phyloP scores from a whole-genome alignment of 1,284 basidiomycete genomes.

The Melampsora medusae region DNA sequence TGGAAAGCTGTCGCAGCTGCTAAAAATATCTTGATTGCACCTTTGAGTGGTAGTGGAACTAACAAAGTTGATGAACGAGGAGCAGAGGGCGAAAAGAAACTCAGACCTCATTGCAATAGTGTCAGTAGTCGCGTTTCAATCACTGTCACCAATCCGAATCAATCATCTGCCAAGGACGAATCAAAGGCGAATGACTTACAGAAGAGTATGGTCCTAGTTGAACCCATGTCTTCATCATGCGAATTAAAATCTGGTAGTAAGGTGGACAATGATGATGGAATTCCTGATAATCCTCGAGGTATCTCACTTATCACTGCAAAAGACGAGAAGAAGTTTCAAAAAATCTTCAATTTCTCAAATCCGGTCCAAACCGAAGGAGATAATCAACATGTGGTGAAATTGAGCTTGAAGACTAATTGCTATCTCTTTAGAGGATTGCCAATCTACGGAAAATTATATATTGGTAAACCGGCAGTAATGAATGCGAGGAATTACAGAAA shows the following conservation, averaged over 20 bases:
- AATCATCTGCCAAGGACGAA: no score
- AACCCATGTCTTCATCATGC: no score
- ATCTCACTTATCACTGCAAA: slow-evolving; percentile 4
- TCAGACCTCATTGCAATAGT: neutral
- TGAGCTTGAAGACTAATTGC: slow-evolving; percentile 52
- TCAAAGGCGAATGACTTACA: no score
- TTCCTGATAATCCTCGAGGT: neutral
- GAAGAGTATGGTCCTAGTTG: no score
- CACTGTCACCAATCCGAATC: neutral
- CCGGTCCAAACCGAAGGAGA: neutral
- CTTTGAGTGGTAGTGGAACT: neutral
- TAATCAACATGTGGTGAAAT: slow-evolving; percentile 11
- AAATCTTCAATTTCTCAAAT: slow-evolving; percentile 29
- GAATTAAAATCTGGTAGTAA: no score
- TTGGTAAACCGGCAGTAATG: slow-evolving; percentile 73
- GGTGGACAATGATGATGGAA: slow-evolving; percentile 10
- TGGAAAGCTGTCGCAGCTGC: neutral
- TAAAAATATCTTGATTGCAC: neutral
- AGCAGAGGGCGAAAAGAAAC: slow-evolving; percentile 2
- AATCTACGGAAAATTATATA: slow-evolving; percentile 76
- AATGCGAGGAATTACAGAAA: slow-evolving; percentile 65
- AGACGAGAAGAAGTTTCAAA: slow-evolving; percentile 36
- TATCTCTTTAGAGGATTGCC: slow-evolving; percentile 82
- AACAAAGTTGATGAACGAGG: neutral
- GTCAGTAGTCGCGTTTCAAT: neutral